phyloP scores from a whole-genome alignment of 2,329 filamentous ascomycete genomes.

The Aspergillus spinulosporus region DNA sequence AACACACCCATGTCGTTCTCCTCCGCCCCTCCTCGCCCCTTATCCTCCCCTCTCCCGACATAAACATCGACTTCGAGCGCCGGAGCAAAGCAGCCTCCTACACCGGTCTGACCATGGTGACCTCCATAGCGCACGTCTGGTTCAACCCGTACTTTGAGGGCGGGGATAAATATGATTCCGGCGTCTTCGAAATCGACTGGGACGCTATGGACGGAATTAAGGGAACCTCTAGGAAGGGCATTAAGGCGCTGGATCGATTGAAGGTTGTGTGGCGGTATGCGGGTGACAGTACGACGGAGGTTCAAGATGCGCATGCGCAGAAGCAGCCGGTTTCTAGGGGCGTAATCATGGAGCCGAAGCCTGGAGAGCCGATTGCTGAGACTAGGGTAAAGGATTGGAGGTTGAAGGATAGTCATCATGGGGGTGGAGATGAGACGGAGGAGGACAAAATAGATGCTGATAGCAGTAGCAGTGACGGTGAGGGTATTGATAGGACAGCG shows the following conservation, averaged over 20 bases:
- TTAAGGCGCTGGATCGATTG: conserved; percentile 75
- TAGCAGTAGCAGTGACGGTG: conserved; percentile 34
- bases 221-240: conserved; percentile 79
- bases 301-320: neutral
- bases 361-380: conserved; percentile 70
- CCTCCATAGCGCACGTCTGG: conserved; percentile 92
- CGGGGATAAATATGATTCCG: conserved; percentile 67
- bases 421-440: conserved; percentile 18
- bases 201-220: conserved; percentile 91
- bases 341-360: conserved; percentile 62
- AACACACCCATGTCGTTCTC: conserved; percentile 70
- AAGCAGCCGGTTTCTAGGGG: neutral
- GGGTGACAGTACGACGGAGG: conserved; percentile 16
- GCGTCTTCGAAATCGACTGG: conserved; percentile 71
- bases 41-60: conserved; percentile 74
- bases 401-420: conserved; percentile 46
- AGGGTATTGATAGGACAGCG: neutral
- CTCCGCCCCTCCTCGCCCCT: conserved; percentile 71
- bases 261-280: conserved; percentile 77
- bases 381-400: conserved; percentile 73
- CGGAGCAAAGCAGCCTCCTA: conserved; percentile 73
- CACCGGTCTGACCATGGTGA: conserved; percentile 81
- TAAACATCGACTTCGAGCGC: conserved; percentile 87
- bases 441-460: conserved; percentile 21
- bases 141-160: conserved; percentile 96